Conservation (phyloP, 2,329 filamentous ascomycete species). For the Mycosphaerella arachidis region DNA sequence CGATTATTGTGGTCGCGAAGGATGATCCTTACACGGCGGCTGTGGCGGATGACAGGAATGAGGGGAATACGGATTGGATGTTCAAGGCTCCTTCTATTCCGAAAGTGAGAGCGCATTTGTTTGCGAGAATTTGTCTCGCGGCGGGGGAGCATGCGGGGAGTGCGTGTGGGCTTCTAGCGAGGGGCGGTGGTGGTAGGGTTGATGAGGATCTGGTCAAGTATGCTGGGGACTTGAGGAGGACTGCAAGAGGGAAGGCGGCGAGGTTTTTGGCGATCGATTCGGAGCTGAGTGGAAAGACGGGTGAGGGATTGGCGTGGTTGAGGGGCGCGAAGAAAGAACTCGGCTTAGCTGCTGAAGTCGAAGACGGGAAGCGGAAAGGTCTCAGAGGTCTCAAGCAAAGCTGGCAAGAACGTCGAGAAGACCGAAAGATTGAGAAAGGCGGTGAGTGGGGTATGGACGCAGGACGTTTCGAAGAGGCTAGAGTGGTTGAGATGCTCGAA, state of each 20-base stretch:
- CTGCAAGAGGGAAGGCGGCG: constrained; percentile 77
- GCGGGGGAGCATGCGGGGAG: constrained; percentile 82
- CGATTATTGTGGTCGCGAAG: constrained; percentile 82
- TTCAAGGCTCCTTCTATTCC: constrained; percentile 83
- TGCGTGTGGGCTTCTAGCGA: constrained; percentile 53
- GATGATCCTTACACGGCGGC: constrained; percentile 88
- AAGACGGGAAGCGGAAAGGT: constrained; percentile 50
- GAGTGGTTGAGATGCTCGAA: constrained; percentile 81
- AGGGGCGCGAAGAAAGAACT: constrained; percentile 71
- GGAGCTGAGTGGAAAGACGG: constrained; percentile 74
- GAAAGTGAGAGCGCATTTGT: constrained; percentile 82
- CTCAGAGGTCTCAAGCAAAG: constrained; percentile 66
- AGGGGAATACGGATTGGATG: constrained; percentile 92
- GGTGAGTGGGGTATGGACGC: constrained; percentile 74
- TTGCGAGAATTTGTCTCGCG: constrained; percentile 80
- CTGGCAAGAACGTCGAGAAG: constrained; percentile 72
- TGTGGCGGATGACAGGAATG: constrained; percentile 75
- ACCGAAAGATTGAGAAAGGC: constrained; percentile 71
- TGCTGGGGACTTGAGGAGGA: constrained; percentile 67
- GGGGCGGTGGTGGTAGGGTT: constrained; percentile 48
- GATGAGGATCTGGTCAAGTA: constrained; percentile 67
- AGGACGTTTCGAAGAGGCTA: constrained; percentile 75
- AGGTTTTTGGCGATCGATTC: constrained; percentile 88
- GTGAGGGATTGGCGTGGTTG: constrained; percentile 82
- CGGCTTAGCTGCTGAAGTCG: constrained; percentile 51